Base-by-base conservation (phyloP, 108 stramenopile species). In the Cylindrotheca fusiformis region DNA sequence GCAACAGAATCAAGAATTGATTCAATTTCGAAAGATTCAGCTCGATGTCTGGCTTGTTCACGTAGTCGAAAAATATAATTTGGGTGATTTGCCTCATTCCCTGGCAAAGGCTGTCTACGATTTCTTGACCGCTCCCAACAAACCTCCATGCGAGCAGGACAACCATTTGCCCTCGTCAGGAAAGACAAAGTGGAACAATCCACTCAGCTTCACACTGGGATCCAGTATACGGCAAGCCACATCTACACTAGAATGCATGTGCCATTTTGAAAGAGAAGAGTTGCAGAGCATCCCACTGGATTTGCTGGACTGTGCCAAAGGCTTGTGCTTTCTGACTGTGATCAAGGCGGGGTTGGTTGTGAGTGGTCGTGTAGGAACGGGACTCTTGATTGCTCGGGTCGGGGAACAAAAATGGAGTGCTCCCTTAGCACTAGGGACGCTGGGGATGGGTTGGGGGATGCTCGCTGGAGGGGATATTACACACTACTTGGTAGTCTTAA, bases 381-480 rank as follows among this genome's bases (percentile, higher is more conserved):
- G 93, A 8, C 50, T 88, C 18, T 63, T 94, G 30, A 56, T 90
- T 24, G 67, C 85, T 4, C 76, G 87, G 19, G n/a, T 70, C 18
- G 71, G 69, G 24, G 41, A 66, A 32, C 69, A 71, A 24, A 32
- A 51, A 48, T 86, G 90, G 86, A 73, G 70, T 52, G 80, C 90
- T 52, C 90, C 90, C 8, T 68, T 51, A 32, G 90, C 90, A 8
- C 33, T 91, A 46, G 83, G 86, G 18, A 84, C 84, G 5, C 71
- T 84, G 4, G 90, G 90, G 3, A 63, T 88, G 56, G 85, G 85
- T 27, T 91, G 81, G 79, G 90, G 90, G 21, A 71, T 75, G 47
- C 66, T 81, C 52, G 77, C 83, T 10, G 95, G 95, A 19, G 93
- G 83, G 27, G 81, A 82, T 60, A 72, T 92, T 5, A 91, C 95